Percentiles rank a stretch among this genome's conserved stretches.
Conservation (phyloP, 257 asterid species). For the Anisodus acutangulus region DNA sequence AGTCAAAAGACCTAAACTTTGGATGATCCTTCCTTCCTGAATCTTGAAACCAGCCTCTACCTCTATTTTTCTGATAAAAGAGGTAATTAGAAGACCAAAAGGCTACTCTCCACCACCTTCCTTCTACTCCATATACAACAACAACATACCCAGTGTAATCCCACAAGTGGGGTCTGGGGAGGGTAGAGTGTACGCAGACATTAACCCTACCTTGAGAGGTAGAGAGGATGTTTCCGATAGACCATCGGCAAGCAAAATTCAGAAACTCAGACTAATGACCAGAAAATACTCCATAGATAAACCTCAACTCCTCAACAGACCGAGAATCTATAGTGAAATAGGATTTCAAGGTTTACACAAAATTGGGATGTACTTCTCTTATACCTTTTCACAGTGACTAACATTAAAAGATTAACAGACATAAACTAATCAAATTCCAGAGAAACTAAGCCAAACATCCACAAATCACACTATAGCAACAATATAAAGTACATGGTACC, state of each 20-base stretch:
- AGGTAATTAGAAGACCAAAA: neutral
- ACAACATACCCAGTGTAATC: too few species aligned
- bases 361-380: neutral
- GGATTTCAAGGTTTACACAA: neutral
- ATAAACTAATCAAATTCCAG: neutral
- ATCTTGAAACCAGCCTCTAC: slow-evolving; percentile 13
- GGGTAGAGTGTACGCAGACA: too few species aligned
- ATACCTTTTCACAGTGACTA: neutral
- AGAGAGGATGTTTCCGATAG: too few species aligned
- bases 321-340: neutral
- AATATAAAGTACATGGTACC: neutral
- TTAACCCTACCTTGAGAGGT: too few species aligned
- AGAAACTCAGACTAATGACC: neutral
- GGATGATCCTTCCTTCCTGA: slow-evolving; percentile 13
- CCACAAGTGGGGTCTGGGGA: too few species aligned
- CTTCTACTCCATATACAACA: neutral
- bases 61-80: neutral
- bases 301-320: slow-evolving; percentile 12
- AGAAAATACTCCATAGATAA: slow-evolving; percentile 1
- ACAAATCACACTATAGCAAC: neutral
- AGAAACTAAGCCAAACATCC: neutral
- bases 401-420: neutral
- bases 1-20: neutral
- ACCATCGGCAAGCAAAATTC: neutral
- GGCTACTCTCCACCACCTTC: neutral